Evolutionary conservation across 257 asterid genomes (phyloP), one percentile per base, ranked within the genome.

Genomic region (Echites panduratus): DNA sequence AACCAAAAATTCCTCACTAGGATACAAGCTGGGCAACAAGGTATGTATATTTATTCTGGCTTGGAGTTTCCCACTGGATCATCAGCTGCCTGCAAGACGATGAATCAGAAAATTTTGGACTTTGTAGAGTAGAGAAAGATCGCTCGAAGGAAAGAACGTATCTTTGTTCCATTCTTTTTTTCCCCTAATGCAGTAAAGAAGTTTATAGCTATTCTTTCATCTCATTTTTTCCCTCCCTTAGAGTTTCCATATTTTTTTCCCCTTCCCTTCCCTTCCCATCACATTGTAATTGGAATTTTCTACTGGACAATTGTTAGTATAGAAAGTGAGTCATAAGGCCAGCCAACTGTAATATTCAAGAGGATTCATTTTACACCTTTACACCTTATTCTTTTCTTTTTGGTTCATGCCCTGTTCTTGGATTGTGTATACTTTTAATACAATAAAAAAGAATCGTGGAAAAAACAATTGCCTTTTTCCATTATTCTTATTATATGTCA

Each of bases 121-220:
- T 80, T 79, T 87, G 89, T 87, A 86, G 92, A 87, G 79, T 79
- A 73, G 77, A 81, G 79, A 76, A 72, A 83, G 86, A 72, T 79
- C 79, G 61, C 73, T 70, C 66, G 49, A 43, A 72, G 73, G 82
- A 84, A 53, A 5, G 79, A 80, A 74, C 74, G 81, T 79, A 78
- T 75, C 76, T 75, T 41, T n/a, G 9, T 50, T 49, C 2, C 9
- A 44, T 44, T 47, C 10, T 69, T 73, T 65, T 53, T 19, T 35
- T 35, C 38, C 16, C 64, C 68, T 43, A 27, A 19, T 16, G 66
- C 56, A 47, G 27, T 53, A 62, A 70, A 80, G 72, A 79, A 76
- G 85, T 76, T 75, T 88, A 90, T 87, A 81, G 87, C 81, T 77
- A 86, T 86, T 88, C 87, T 78, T 85, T 77, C 77, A 77, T 79